These are phyloP conservation scores for Solanum chacoense DNA, from an alignment of 305 asterid genomes.

Conservation along the genomic window DNA sequence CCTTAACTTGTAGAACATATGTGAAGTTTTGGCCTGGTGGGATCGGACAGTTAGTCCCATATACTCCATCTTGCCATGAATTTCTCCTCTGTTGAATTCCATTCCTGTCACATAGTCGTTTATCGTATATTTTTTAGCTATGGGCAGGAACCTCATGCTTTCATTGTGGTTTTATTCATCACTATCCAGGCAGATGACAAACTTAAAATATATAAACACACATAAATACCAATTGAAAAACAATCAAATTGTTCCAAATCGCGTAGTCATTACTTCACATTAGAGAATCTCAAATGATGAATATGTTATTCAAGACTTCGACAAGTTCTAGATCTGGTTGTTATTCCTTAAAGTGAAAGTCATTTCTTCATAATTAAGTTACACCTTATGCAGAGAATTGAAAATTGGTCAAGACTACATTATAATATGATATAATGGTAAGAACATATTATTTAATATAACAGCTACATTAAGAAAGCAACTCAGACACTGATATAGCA, in stretches of 20 bases:
- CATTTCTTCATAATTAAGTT: neutral
- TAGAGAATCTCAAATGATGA: neutral
- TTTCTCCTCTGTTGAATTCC: slow-evolving; percentile 30
- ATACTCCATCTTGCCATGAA: slow-evolving; percentile 36
- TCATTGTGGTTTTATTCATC: too few species aligned
- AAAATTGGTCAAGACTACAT: neutral
- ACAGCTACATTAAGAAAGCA: neutral
- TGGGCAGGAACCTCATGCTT: neutral
- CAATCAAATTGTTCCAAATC: neutral
- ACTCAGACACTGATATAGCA: neutral
- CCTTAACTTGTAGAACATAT: slow-evolving; percentile 28
- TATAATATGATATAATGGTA: neutral
- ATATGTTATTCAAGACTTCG: neutral
- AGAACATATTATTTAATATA: neutral
- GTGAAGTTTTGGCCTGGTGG: slow-evolving; percentile 32
- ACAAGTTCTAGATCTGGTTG: neutral
- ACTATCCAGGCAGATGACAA: neutral
- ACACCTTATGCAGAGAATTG: neutral
- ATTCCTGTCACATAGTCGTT: slow-evolving; percentile 11
- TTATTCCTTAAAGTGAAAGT: neutral
- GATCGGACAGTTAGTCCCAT: slow-evolving; percentile 35
- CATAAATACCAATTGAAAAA: neutral
- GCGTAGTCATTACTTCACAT: neutral
- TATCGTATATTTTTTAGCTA: neutral
- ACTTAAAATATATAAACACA: neutral